phyloP scores from a whole-genome alignment of 345 rosid genomes.

The Heritiera fomes region DNA sequence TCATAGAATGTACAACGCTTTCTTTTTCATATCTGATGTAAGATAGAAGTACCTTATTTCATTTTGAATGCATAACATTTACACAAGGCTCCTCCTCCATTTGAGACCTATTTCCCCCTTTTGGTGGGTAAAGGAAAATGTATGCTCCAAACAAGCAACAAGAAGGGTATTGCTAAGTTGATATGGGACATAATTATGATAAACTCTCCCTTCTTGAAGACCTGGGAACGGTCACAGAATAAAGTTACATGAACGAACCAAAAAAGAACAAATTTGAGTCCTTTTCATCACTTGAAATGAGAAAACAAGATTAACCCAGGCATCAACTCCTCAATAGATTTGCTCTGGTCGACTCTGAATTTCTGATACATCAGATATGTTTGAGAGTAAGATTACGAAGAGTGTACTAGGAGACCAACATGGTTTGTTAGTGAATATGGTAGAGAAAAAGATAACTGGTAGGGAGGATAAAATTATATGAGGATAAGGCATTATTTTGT shows the following conservation, averaged over 20 bases:
- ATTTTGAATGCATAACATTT: too few species aligned
- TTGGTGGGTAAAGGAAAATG: background rate
- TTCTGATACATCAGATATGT: background rate
- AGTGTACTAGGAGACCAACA: background rate
- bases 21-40: too few species aligned
- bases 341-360: background rate
- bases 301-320: background rate
- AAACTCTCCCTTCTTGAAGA: background rate
- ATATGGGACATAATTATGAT: background rate
- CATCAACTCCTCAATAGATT: background rate
- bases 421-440: background rate
- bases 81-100: background rate
- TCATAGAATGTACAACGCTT: too few species aligned
- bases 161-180: slow-evolving; percentile 10
- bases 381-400: background rate
- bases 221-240: background rate
- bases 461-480: background rate
- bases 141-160: background rate
- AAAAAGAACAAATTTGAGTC: background rate
- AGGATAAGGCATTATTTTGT: too few species aligned
- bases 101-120: background rate
- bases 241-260: background rate
- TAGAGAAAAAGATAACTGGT: background rate
- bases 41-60: too few species aligned
- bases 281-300: background rate